Evolutionary conservation across 441 rosid genomes (phyloP), one percentile per base, ranked within the genome.

Genomic region (Pelargonium australe): DNA sequence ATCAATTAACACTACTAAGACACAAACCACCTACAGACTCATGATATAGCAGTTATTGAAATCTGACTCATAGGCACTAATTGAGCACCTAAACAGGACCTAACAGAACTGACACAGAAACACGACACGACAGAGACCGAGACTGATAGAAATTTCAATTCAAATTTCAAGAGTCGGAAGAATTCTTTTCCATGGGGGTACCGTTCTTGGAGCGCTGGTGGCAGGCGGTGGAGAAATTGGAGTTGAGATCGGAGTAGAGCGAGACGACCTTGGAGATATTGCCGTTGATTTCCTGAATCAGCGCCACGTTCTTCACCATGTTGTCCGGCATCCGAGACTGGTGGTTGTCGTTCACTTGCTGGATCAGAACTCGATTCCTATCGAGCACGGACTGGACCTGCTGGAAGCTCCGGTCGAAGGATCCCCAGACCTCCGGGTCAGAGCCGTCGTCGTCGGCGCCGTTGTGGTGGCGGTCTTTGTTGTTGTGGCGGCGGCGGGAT

Each of bases 291-390:
- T 93, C 97, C 53, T 91, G 89, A 25, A 93, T 93, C 76, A 93
- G 76, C 47, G 88, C 86, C 0, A 93, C 97, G 84, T 93, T 93
- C 73, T 89, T 89, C 6, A 85, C 89, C 98, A 93, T 93, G 77
- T 91, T 91, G 71, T 83, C 87, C 0, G 91, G 85, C 57, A 73
- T 81, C 76, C 77, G 84, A 0, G 98, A 93, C 78, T 87, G 95
- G 67, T 93, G 98, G 68, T 93, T 93, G 64, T 91, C 95, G 82
- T 93, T 89, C 68, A 93, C 97, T 68, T 91, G 96, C 57, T 86
- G 89, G 51, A 89, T 93, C 82, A 93, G 73, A 8, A 64, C 79
- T 51, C 96, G 76, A 83, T 93, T 93, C 78, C 98, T 75, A 77
- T 93, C 98, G 25, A 93, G 72, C 64, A 91, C 93, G 10, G 91